Conservation (phyloP, 345 rosid genomes). For the Gynandropsis gynandra region DNA sequence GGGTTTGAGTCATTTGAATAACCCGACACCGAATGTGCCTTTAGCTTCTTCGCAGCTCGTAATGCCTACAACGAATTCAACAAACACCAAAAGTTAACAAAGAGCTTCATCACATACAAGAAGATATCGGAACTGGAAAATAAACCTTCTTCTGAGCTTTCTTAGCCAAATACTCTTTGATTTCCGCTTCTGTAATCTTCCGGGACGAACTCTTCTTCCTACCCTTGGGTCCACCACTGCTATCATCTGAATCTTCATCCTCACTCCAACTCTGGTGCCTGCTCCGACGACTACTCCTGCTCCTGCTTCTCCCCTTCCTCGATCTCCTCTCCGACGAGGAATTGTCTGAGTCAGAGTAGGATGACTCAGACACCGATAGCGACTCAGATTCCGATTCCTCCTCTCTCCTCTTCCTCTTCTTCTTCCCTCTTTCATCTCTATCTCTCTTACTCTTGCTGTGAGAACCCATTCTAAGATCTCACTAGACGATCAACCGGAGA, state of each 20-base stretch:
- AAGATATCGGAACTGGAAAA: not conserved
- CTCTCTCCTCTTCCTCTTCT: constrained; percentile 25
- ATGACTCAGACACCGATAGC: constrained; percentile 28
- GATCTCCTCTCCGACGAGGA: constrained; percentile 33
- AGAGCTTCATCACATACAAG: constrained; percentile 7
- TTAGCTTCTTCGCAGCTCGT: constrained; percentile 74
- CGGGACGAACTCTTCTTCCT: constrained; percentile 48
- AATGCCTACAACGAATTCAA: constrained; percentile 41
- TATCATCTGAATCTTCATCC: constrained; percentile 27
- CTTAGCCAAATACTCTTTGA: constrained; percentile 64
- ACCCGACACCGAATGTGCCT: constrained; percentile 62
- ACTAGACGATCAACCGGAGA: too few relatives aligned
- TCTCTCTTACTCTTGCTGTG: constrained; percentile 21
- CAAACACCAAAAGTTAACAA: constrained; percentile 12
- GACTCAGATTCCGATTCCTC: constrained; percentile 25
- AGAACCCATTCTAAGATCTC: constrained; percentile 11
- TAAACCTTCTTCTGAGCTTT: constrained; percentile 78
- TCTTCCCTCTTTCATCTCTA: not conserved
- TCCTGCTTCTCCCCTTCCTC: constrained; percentile 28
- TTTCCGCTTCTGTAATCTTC: constrained; percentile 49
- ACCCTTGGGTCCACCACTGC: constrained; percentile 34
- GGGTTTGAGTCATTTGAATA: constrained; percentile 95
- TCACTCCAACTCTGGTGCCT: constrained; percentile 21
- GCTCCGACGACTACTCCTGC: constrained; percentile 19
- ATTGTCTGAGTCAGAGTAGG: constrained; percentile 26